Evolutionary conservation across 2,329 filamentous ascomycete genomes (phyloP).

Genomic region (Fusarium sp.): DNA sequence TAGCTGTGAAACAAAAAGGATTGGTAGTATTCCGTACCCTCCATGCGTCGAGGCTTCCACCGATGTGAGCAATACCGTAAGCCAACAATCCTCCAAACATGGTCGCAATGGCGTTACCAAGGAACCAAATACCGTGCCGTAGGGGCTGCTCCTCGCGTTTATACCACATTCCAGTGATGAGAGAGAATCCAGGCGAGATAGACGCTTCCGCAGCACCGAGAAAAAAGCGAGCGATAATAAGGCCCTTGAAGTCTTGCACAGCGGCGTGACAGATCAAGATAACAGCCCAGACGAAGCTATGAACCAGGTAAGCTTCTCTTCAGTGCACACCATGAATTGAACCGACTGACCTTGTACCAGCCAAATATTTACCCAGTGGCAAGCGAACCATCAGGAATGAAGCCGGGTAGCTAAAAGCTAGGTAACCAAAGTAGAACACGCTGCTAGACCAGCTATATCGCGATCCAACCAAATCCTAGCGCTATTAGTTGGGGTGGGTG

Average conservation of each 20-base stretch:
- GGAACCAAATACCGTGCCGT: conserved; percentile 38
- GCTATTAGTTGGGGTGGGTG: background rate
- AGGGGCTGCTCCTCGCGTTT: conserved; percentile 37
- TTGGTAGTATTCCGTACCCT: conserved; percentile 15
- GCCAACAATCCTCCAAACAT: conserved; percentile 34
- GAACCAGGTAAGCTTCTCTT: background rate
- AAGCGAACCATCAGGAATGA: conserved; percentile 38
- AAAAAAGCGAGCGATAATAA: conserved; percentile 32
- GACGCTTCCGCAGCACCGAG: conserved; percentile 38
- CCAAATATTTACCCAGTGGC: conserved; percentile 31
- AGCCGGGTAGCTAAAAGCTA: conserved; percentile 37
- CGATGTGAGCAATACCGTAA: conserved; percentile 36
- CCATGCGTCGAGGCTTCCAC: conserved; percentile 24
- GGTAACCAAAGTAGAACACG: conserved; percentile 37
- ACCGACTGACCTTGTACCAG: conserved; percentile 20
- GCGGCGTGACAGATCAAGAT: conserved; percentile 34
- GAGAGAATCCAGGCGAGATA: conserved; percentile 34
- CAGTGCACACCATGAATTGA: accelerated
- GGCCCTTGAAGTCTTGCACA: conserved; percentile 25
- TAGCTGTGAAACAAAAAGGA: background rate
- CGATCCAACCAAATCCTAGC: conserved; percentile 21
- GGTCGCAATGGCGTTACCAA: conserved; percentile 35
- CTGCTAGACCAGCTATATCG: conserved; percentile 39
- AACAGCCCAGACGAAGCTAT: conserved; percentile 28
- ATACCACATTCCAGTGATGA: conserved; percentile 42